These are phyloP conservation scores for Ceratobasidium sp. DNA, from an alignment of 1,284 basidiomycete genomes.

Conservation along the genomic window DNA sequence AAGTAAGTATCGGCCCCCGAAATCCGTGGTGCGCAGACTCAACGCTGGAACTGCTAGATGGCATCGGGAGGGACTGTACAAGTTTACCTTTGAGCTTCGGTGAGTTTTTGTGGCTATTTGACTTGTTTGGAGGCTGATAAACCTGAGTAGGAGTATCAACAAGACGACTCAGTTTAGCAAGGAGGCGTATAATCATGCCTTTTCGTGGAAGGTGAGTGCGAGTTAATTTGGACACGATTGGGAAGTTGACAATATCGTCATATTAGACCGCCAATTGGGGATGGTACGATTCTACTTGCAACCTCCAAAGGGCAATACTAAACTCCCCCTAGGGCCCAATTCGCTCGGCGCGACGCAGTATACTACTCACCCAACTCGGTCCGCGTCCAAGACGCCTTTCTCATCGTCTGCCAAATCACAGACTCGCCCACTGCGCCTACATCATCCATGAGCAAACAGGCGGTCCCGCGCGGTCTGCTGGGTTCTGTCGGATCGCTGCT, in stretches of 20 bases:
- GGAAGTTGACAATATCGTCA: constrained; percentile 12
- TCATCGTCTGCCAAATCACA: constrained; percentile 84
- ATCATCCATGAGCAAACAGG: constrained; percentile 63
- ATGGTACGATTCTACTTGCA: constrained; percentile 65
- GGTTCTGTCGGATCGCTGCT: constrained; percentile 79
- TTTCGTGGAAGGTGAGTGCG: constrained; percentile 76
- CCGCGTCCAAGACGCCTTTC: constrained; percentile 72
- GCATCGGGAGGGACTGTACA: constrained; percentile 84
- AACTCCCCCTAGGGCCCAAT: constrained; percentile 72
- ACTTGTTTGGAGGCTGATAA: neutral
- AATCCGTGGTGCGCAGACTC: neutral
- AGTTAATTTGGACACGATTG: constrained; percentile 26
- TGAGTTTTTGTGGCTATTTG: neutral
- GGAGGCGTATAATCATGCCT: constrained; percentile 86
- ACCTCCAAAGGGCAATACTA: constrained; percentile 1
- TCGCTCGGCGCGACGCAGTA: constrained; percentile 79
- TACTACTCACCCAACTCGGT: constrained; percentile 73
- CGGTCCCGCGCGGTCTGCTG: constrained; percentile 73
- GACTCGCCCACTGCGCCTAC: constrained; percentile 73
- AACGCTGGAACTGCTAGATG: constrained; percentile 64
- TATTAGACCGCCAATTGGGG: constrained; percentile 83
- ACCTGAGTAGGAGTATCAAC: constrained; percentile 60
- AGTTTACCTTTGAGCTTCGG: constrained; percentile 84
- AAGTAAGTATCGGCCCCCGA: constrained; percentile 61
- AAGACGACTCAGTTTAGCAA: constrained; percentile 73